These are phyloP conservation scores for Candida fluviatilis DNA, from an alignment of 805 yeast genomes.

Conservation along the genomic window DNA sequence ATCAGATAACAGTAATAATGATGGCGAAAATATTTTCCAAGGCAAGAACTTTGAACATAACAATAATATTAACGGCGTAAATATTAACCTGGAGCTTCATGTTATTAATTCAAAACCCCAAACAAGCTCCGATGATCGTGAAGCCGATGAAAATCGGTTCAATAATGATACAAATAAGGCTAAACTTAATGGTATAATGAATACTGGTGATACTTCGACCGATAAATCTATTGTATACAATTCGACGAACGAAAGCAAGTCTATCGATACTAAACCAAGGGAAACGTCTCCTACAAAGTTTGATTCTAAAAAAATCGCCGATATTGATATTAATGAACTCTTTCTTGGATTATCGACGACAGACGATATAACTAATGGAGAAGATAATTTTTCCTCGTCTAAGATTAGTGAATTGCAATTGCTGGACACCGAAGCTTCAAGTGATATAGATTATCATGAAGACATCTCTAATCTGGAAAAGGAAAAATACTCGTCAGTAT, in stretches of 20 bases:
- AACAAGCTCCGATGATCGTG: no score
- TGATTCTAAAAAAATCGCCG: not conserved
- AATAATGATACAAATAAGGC: no score
- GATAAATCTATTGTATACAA: not conserved
- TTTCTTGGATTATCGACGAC: constrained; percentile 4
- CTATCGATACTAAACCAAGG: not conserved
- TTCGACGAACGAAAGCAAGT: no score
- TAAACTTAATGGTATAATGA: no score
- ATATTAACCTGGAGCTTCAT: no score
- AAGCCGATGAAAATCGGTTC: no score
- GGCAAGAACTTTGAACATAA: no score
- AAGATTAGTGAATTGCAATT: constrained; percentile 3
- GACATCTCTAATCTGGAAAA: not conserved
- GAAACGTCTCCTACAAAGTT: not conserved
- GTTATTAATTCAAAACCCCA: no score
- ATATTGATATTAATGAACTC: constrained; percentile 4
- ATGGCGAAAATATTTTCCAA: not conserved
- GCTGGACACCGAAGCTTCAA: constrained; percentile 1
- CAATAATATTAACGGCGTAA: no score
- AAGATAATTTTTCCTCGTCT: constrained; percentile 1
- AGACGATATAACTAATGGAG: constrained; percentile 3
- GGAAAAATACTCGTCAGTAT: not conserved
- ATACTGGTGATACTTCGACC: no score
- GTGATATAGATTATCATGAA: not conserved
- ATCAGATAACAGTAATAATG: not conserved